These are phyloP conservation scores for Aspergillus conjunctus DNA, from an alignment of 495 filamentous ascomycete genomes.

Conservation along the genomic window DNA sequence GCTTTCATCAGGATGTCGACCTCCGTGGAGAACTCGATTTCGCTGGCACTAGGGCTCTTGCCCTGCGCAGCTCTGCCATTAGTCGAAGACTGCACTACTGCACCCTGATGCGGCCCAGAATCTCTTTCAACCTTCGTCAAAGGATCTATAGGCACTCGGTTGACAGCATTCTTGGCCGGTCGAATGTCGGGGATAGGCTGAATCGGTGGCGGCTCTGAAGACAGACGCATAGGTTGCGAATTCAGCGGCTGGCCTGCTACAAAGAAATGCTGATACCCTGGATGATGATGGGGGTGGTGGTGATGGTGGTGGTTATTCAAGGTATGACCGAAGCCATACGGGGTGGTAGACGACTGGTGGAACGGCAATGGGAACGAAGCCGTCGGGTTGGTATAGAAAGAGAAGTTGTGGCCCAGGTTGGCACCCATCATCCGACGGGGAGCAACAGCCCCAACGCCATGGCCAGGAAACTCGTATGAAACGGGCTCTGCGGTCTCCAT, in stretches of 20 bases:
- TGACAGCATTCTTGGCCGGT: conserved; percentile 47
- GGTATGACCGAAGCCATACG: conserved; percentile 39
- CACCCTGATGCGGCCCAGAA: conserved; percentile 11
- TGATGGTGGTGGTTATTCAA: conserved; percentile 26
- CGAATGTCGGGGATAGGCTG: conserved; percentile 44
- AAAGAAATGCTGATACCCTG: conserved; percentile 37
- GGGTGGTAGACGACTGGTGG: conserved; percentile 39
- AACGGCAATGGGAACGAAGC: conserved; percentile 42
- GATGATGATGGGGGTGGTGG: conserved; percentile 26
- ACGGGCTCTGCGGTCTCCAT: conserved; percentile 52
- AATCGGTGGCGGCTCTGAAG: conserved; percentile 34
- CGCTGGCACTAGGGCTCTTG: conserved; percentile 29
- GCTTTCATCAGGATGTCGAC: conserved; percentile 92
- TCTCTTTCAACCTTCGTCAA: conserved; percentile 25
- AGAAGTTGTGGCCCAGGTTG: conserved; percentile 35
- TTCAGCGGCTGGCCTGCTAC: conserved; percentile 34
- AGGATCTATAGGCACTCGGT: conserved; percentile 29
- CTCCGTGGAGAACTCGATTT: conserved; percentile 72
- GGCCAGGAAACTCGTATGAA: conserved; percentile 46
- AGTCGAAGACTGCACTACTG: conserved; percentile 6
- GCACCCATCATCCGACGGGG: conserved; percentile 45
- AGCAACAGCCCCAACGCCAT: conserved; percentile 40
- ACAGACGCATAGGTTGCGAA: conserved; percentile 36
- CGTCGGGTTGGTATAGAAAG: conserved; percentile 44
- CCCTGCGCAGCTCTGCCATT: conserved; percentile 13